These are phyloP conservation scores for Cucurbitaria berberidis DNA, from an alignment of 2,329 filamentous ascomycete species.

Conservation along the genomic window DNA sequence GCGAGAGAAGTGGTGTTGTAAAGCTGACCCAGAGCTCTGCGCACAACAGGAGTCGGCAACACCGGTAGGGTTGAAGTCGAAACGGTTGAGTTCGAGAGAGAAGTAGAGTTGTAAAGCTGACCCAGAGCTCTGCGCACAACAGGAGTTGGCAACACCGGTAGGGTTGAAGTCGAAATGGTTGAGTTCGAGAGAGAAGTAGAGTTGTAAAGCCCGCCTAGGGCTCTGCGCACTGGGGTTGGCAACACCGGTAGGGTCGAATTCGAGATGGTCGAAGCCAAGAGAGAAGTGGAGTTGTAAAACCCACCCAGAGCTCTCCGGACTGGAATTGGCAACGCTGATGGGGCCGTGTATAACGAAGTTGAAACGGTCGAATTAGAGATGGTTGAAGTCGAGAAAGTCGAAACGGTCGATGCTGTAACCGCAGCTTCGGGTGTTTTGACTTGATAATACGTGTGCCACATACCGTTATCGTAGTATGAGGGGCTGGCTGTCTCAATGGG, in stretches of 20 bases:
- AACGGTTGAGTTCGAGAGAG: too few species aligned
- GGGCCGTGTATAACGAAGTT: too few species aligned
- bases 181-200: too few species aligned
- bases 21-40: too few species aligned
- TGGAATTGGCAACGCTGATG: slow-evolving; percentile 14
- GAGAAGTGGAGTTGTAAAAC: too few species aligned
- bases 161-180: slow-evolving; percentile 6
- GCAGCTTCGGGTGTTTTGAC: slow-evolving; percentile 41
- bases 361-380: slow-evolving; percentile 8
- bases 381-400: slow-evolving; percentile 6
- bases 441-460: slow-evolving; percentile 54
- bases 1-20: too few species aligned
- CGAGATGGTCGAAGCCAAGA: too few species aligned
- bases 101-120: too few species aligned
- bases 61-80: slow-evolving; percentile 13
- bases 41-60: slow-evolving; percentile 7
- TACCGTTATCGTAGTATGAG: slow-evolving; percentile 53
- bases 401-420: slow-evolving; percentile 4
- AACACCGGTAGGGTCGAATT: slow-evolving; percentile 13
- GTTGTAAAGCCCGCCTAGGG: too few species aligned
- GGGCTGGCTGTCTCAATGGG: slow-evolving; percentile 26
- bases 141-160: slow-evolving; percentile 13
- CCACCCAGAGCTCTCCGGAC: too few species aligned
- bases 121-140: too few species aligned
- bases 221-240: too few species aligned